Evolutionary conservation across 1,139 yeast species (phyloP).

Genomic region (Candida sp.): DNA sequence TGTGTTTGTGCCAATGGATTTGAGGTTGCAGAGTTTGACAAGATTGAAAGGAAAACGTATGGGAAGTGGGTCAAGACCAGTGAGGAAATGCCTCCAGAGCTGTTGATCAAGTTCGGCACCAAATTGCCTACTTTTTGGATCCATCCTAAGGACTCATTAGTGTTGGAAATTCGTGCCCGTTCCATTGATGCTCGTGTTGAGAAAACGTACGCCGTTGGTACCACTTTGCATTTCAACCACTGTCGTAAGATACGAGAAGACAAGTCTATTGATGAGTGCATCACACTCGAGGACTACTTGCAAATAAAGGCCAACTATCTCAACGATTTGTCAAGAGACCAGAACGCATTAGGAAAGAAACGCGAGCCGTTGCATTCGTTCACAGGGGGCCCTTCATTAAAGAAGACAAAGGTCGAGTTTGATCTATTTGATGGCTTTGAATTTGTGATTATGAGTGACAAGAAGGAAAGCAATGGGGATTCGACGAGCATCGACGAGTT

Average conservation of each 20-base stretch:
- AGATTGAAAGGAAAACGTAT: conserved; percentile 59
- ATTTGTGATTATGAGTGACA: conserved; percentile 49
- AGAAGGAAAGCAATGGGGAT: conserved; percentile 26
- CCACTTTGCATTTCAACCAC: conserved; percentile 79
- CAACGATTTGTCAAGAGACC: conserved; percentile 27
- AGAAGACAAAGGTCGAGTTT: conserved; percentile 18
- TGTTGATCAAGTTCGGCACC: conserved; percentile 60
- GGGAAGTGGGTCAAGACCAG: conserved; percentile 62
- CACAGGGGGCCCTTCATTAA: conserved; percentile 11
- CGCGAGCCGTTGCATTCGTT: conserved; percentile 15
- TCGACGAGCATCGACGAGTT: conserved; percentile 40
- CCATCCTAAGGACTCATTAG: conserved; percentile 75
- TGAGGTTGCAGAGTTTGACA: conserved; percentile 60
- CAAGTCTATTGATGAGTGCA: conserved; percentile 58
- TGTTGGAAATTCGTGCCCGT: conserved; percentile 86
- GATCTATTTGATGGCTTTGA: conserved; percentile 26
- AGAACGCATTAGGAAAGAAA: conserved; percentile 25
- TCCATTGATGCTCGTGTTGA: conserved; percentile 59
- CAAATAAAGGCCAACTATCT: conserved; percentile 34
- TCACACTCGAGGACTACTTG: conserved; percentile 60
- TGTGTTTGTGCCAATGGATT: conserved; percentile 90
- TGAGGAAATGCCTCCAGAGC: conserved; percentile 39
- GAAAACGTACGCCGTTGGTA: conserved; percentile 60
- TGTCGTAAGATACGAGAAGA: conserved; percentile 73
- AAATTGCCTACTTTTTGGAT: conserved; percentile 79